These are phyloP conservation scores for Aristolochia contorta DNA, from an alignment of 164 flowering plant species.

Conservation along the genomic window DNA sequence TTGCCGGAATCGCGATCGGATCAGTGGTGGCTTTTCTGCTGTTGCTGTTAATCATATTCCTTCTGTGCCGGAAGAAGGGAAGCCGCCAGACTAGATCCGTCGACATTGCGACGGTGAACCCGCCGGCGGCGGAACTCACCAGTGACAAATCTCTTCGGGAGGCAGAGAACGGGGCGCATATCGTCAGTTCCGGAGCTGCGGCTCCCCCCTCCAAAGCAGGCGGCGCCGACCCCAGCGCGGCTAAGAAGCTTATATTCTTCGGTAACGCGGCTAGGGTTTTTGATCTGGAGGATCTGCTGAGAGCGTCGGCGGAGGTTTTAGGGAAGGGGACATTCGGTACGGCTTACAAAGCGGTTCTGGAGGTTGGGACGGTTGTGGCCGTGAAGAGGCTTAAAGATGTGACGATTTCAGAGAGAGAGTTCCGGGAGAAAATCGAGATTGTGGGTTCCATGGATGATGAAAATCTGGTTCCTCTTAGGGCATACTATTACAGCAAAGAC, in stretches of 20 bases:
- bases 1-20: constrained; percentile 74
- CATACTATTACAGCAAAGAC: constrained; percentile 58
- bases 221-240: constrained; percentile 9
- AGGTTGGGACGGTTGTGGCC: constrained; percentile 49
- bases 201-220: constrained; percentile 12
- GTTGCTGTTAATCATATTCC: constrained; percentile 30
- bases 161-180: constrained; percentile 10
- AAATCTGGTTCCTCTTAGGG: constrained; percentile 73
- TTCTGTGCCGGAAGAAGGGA: constrained; percentile 34
- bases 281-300: constrained; percentile 64
- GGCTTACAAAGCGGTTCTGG: constrained; percentile 69
- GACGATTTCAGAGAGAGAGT: constrained; percentile 52
- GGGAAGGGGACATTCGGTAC: constrained; percentile 83
- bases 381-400: constrained; percentile 94
- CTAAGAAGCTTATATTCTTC: constrained; percentile 44
- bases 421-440: constrained; percentile 61
- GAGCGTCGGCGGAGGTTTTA: constrained; percentile 79
- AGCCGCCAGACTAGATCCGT: constrained; percentile 17
- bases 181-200: constrained; percentile 9
- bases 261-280: constrained; percentile 28
- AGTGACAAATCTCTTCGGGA: constrained; percentile 14
- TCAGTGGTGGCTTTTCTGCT: constrained; percentile 33
- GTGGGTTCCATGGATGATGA: constrained; percentile 61
- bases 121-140: constrained; percentile 16
- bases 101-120: constrained; percentile 23